Conservation (phyloP, 2,329 filamentous ascomycete genomes). For the Mycosphaerella arachidis region DNA sequence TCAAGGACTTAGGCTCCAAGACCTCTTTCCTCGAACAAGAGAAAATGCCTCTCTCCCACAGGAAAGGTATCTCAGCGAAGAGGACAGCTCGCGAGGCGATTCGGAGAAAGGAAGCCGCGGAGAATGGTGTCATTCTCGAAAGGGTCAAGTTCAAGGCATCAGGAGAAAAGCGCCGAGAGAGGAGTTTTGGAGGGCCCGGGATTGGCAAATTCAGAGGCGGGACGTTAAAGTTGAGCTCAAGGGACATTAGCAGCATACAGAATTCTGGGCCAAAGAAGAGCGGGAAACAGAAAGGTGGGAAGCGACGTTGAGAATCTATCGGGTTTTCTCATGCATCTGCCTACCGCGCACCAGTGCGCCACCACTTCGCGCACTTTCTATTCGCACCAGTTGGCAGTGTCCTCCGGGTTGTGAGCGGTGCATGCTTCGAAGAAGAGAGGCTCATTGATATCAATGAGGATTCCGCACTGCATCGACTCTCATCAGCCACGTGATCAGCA, state of each 20-base stretch:
- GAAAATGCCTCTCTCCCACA: slow-evolving; percentile 83
- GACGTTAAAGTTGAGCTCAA: slow-evolving; percentile 70
- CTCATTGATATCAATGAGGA: background rate
- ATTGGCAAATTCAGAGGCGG: slow-evolving; percentile 78
- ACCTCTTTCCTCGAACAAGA: slow-evolving; percentile 68
- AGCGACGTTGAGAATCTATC: background rate
- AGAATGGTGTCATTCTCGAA: slow-evolving; percentile 89
- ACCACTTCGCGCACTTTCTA: background rate
- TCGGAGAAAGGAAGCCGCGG: slow-evolving; percentile 71
- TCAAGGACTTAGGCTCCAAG: slow-evolving; percentile 77
- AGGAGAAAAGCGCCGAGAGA: slow-evolving; percentile 43
- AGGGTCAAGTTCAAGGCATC: slow-evolving; percentile 45
- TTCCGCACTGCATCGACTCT: background rate
- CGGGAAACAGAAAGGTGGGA: background rate
- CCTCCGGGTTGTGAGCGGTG: background rate
- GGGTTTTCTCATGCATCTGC: background rate
- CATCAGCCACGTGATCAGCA: background rate
- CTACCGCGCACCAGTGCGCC: background rate
- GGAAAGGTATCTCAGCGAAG: slow-evolving; percentile 76
- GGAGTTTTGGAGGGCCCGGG: slow-evolving; percentile 68
- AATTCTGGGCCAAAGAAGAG: slow-evolving; percentile 33
- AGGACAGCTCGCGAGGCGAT: slow-evolving; percentile 61
- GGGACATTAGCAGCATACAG: slow-evolving; percentile 69
- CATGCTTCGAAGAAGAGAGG: background rate
- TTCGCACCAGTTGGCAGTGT: background rate